These are phyloP conservation scores for Kodamaea kaohsiungensis DNA, from an alignment of 805 yeast genomes.

Conservation along the genomic window DNA sequence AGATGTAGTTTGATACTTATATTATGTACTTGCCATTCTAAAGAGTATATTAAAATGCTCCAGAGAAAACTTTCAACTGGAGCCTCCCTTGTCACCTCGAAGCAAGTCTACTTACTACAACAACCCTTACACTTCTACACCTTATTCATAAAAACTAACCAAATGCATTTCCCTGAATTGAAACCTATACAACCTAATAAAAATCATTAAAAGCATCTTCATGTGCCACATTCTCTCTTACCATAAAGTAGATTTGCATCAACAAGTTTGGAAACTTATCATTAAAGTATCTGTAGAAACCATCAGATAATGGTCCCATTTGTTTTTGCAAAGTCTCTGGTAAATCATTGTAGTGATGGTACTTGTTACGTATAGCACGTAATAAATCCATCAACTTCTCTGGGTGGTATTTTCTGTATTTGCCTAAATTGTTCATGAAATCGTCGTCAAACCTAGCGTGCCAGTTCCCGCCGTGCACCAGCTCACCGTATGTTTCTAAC, in stretches of 20 bases:
- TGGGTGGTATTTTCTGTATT: constrained; percentile 84
- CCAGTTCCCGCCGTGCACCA: constrained; percentile 74
- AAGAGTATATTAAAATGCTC: too few species aligned
- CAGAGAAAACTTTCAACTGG: too few species aligned
- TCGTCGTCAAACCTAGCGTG: constrained; percentile 65
- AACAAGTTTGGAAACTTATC: constrained; percentile 74
- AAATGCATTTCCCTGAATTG: constrained; percentile 1
- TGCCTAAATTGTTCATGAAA: constrained; percentile 82
- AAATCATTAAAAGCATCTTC: constrained; percentile 59
- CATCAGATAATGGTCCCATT: constrained; percentile 82
- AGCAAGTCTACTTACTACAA: background rate
- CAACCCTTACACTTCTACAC: too few species aligned
- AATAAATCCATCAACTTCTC: constrained; percentile 79
- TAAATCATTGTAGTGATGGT: constrained; percentile 91
- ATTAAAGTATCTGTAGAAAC: constrained; percentile 78
- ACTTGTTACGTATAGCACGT: constrained; percentile 88
- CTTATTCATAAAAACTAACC: constrained; percentile 4
- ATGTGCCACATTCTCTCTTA: constrained; percentile 53
- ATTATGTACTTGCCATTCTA: too few species aligned
- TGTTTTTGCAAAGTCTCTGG: constrained; percentile 62
- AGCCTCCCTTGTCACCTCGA: background rate
- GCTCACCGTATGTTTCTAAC: constrained; percentile 55
- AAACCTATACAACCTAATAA: constrained; percentile 19
- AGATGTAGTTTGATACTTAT: too few species aligned
- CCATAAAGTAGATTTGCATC: constrained; percentile 70